Conservation (phyloP, 306 rosid genomes). For the Morella rubra region DNA sequence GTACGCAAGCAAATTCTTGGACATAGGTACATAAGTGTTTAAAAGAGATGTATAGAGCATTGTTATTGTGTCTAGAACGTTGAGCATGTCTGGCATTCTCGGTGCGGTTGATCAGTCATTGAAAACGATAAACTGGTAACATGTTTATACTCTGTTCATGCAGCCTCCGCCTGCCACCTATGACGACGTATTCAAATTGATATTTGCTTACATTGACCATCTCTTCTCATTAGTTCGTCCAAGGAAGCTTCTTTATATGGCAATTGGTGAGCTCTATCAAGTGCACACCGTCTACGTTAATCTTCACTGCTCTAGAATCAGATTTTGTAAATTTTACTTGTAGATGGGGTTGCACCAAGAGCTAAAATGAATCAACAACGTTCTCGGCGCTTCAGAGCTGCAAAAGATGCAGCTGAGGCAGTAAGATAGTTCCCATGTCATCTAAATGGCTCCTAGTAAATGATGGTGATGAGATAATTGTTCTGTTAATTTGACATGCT, state of each 20-base stretch:
- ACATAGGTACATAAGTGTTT: background rate
- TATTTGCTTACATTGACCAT: constrained; percentile 87
- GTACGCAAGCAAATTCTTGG: background rate
- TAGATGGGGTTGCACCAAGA: constrained; percentile 98
- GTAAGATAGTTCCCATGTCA: constrained; percentile 45
- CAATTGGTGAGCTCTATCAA: constrained; percentile 62
- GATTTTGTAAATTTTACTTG: constrained; percentile 12
- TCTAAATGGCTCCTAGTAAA: constrained; percentile 16
- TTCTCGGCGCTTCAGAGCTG: constrained; percentile 88
- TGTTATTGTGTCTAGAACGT: background rate
- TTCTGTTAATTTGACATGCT: constrained; percentile 24
- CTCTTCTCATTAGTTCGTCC: constrained; percentile 89
- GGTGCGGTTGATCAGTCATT: background rate
- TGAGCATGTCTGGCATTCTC: background rate
- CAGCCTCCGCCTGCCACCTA: constrained; percentile 90
- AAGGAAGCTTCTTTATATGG: constrained; percentile 89
- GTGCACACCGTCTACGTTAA: constrained; percentile 6
- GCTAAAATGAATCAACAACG: constrained; percentile 99
- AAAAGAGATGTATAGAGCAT: background rate
- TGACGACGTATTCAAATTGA: constrained; percentile 72
- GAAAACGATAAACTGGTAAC: background rate
- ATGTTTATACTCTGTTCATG: constrained; percentile 28
- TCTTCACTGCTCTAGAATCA: constrained; percentile 8
- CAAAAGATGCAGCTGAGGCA: constrained; percentile 96
- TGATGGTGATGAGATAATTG: constrained; percentile 26